Conservation (phyloP, 306 rosid genomes). For the Nissolia schottii region DNA sequence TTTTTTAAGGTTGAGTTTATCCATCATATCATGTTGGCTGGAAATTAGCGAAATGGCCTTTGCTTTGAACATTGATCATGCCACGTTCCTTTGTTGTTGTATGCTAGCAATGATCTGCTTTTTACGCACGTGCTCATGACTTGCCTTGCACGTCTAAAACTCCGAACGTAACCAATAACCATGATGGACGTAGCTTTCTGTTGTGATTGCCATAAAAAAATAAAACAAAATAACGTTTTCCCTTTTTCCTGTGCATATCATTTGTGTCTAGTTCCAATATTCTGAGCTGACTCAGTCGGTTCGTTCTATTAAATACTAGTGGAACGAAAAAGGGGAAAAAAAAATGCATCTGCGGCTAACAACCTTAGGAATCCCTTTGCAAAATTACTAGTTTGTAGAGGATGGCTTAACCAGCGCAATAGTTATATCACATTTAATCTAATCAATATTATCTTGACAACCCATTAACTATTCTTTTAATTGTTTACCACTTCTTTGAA, state of each 20-base stretch:
- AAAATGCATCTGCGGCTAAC: neutral
- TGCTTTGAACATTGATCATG: neutral
- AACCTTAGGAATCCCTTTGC: neutral
- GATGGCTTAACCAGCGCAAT: neutral
- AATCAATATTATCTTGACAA: neutral
- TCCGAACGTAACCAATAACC: neutral
- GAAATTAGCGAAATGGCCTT: neutral
- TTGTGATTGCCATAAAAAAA: neutral
- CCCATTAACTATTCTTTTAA: neutral
- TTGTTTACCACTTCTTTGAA: neutral
- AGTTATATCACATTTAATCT: neutral
- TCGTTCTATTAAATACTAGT: no score
- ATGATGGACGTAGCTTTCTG: neutral
- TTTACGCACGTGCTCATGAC: neutral
- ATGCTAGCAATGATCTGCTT: neutral
- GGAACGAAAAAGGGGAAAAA: no score
- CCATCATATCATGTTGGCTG: neutral
- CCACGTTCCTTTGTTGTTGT: neutral
- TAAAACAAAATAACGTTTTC: no score
- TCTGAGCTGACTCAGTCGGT: no score
- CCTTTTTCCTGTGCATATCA: no score
- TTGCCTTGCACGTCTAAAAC: slow-evolving; percentile 4
- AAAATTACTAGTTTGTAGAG: neutral
- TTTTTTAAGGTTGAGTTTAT: neutral
- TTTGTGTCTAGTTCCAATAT: no score